Conservation (phyloP, 345 rosid genomes). For the Gossypium australe region DNA sequence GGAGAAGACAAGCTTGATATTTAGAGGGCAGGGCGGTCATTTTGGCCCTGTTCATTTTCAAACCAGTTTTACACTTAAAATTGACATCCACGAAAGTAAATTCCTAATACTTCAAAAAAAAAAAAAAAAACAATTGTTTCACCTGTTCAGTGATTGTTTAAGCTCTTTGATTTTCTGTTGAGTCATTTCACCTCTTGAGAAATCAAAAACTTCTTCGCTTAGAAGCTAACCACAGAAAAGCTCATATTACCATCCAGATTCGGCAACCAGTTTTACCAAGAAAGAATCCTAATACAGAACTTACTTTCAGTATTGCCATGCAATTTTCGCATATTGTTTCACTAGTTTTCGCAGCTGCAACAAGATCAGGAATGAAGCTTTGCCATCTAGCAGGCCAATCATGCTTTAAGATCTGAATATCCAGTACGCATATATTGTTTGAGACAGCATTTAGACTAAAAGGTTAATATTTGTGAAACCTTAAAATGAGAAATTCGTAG, state of each 20-base stretch:
- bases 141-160: conserved; percentile 93
- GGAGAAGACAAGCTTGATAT: neutral
- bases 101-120: neutral
- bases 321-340: conserved; percentile 99
- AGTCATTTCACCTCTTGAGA: conserved; percentile 99
- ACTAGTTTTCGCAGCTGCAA: conserved; percentile 98
- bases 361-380: conserved; percentile 97
- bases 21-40: neutral
- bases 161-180: conserved; percentile 94
- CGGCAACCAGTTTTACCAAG: neutral
- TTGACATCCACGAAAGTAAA: neutral
- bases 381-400: conserved; percentile 99
- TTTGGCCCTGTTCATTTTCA: neutral
- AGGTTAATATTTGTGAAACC: neutral
- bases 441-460: neutral
- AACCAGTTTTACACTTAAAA: neutral
- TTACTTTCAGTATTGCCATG: conserved; percentile 91
- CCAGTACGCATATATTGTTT: neutral
- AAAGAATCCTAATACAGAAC: conserved; percentile 14
- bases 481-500: neutral
- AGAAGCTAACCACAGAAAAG: conserved; percentile 53
- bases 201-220: conserved; percentile 99
- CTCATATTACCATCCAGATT: conserved; percentile 7
- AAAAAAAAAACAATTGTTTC: conserved; percentile 3
- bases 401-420: conserved; percentile 78